Evolutionary conservation across 1,284 basidiomycete genomes (phyloP).

Genomic region (Melampsora allii-populina): DNA sequence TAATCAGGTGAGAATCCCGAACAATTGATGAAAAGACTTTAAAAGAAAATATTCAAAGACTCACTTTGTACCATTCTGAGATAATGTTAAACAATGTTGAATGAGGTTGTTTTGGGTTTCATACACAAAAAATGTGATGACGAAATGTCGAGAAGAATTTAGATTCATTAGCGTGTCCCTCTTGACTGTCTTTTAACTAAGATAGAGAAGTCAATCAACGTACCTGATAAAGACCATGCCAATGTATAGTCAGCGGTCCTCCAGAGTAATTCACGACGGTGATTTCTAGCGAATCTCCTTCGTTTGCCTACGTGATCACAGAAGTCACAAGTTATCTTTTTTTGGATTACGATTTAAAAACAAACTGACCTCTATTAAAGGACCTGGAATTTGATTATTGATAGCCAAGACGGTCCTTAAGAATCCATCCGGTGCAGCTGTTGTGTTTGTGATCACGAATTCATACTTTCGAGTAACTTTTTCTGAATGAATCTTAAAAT

Average conservation of each 20-base stretch:
- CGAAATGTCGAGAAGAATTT: constrained; percentile 44
- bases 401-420: constrained; percentile 56
- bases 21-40: constrained; percentile 46
- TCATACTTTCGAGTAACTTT: constrained; percentile 47
- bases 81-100: constrained; percentile 45
- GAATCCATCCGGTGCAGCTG: constrained; percentile 54
- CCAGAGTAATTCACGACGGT: constrained; percentile 56
- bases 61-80: constrained; percentile 21
- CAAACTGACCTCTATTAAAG: constrained; percentile 54
- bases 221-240: constrained; percentile 56
- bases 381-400: constrained; percentile 59
- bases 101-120: background rate
- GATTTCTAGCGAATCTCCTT: constrained; percentile 55
- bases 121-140: constrained; percentile 43
- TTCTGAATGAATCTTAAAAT: constrained; percentile 46
- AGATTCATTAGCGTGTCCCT: background rate
- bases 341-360: too few relatives aligned
- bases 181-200: background rate
- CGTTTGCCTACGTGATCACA: constrained; percentile 1
- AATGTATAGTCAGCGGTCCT: constrained; percentile 55
- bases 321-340: background rate
- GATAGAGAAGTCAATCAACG: constrained; percentile 47
- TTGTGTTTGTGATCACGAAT: constrained; percentile 46
- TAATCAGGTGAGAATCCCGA: constrained; percentile 53
- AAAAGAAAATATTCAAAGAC: background rate